Evolutionary conservation across 177 flowering plant genomes (phyloP), one percentile per base, ranked within the genome.

Genomic region (Tripterygium wilfordii): DNA sequence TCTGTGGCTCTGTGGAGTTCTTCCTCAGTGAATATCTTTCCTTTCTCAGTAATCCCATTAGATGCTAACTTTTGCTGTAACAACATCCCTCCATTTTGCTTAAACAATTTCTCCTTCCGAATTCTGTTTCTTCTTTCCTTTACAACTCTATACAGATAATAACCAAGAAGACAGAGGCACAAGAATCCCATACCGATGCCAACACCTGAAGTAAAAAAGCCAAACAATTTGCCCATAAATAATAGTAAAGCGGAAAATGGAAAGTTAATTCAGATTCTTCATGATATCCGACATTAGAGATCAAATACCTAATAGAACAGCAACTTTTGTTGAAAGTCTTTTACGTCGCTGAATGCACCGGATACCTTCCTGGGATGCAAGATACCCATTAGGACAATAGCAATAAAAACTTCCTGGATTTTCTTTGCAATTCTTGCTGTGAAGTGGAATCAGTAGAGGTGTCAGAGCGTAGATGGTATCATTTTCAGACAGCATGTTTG

Each of bases 371-470:
- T 1, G 39, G 9, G 4, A n/a, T 16, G 17, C 39, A 36, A 16
- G 19, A 16, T 2, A 36, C 2, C 39, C 39, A 36, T 36, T 36
- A 2, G 19, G 19, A 36, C 39, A 36, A n/a, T 36, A 16, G 19
- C 39, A 36, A 36, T 2, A 16, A 2, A 15, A n/a, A 36, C 16
- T 36, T 19, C 19, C 39, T 36, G 39, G 39, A 16, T 36, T 36
- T 3, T 3, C 36, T 10, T 5, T 32, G 28, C 59, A 55, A 22
- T 20, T 35, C 50, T 35, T 6, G 10, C 23, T 26, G 18, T 47
- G 40, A 22, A 53, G 32, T 0, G 65, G 65, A 30, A 61, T 37
- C 40, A 61, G n/a, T 2, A 61, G 4, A 17, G 58, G 58, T 0
- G 65, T 49, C 12, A 26, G 36, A 5, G 60, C 49, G 9, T 2